These are phyloP conservation scores for Cyclostephanos tholiformis DNA, from an alignment of 108 stramenopile genomes.

Conservation along the genomic window DNA sequence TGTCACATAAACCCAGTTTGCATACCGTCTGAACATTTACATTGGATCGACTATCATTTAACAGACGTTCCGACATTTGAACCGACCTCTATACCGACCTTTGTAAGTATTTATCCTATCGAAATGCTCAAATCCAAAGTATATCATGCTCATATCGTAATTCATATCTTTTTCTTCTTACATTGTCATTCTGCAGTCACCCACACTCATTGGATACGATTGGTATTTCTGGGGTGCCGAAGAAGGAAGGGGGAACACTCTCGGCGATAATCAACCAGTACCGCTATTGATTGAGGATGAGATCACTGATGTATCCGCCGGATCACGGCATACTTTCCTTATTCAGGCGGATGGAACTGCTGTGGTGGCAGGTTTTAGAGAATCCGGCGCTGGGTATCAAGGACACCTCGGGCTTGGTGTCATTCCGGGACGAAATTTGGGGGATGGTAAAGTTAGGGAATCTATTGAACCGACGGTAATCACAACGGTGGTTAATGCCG, in stretches of 20 bases:
- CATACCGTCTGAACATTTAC: background rate
- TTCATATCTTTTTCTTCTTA: background rate
- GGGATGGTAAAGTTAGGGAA: slow-evolving; percentile 1
- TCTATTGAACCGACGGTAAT: slow-evolving; percentile 13
- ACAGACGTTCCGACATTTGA: background rate
- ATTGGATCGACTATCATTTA: background rate
- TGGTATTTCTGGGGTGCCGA: slow-evolving; percentile 35
- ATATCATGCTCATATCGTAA: no score
- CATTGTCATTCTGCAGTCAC: slow-evolving; percentile 1
- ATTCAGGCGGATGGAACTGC: slow-evolving; percentile 35
- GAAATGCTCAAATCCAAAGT: background rate
- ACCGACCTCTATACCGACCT: background rate
- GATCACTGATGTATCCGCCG: slow-evolving; percentile 33
- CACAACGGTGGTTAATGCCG: slow-evolving; percentile 21
- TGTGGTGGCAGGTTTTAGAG: slow-evolving; percentile 38
- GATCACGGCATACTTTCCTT: slow-evolving; percentile 38
- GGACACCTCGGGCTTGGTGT: slow-evolving; percentile 42
- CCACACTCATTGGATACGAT: background rate
- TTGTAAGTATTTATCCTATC: background rate
- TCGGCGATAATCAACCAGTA: slow-evolving; percentile 9
- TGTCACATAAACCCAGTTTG: background rate
- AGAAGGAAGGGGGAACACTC: slow-evolving; percentile 12
- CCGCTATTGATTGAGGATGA: slow-evolving; percentile 11
- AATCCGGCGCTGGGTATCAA: slow-evolving; percentile 34
- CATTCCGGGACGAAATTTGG: background rate